Evolutionary conservation across 768 basidiomycete genomes (phyloP), one percentile per base, ranked within the genome.

Genomic region (Mycena leptocephala): DNA sequence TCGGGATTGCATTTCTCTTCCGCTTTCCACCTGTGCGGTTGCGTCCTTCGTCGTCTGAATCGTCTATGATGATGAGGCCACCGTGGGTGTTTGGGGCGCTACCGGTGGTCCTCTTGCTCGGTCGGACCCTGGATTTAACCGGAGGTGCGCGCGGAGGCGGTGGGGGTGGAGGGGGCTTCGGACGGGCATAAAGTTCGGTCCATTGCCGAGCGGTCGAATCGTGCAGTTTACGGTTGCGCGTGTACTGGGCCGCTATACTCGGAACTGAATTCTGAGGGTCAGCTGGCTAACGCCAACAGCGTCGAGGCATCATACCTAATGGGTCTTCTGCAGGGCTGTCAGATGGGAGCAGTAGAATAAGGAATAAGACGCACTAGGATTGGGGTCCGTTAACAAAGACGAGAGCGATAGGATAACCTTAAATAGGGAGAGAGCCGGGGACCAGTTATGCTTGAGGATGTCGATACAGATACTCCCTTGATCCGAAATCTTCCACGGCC

Each of bases 401-500:
- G 96, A 97, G 5, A 99, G 90, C 32, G 96, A 97, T 24, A 99
- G 91, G 85, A 99, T 93, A 81, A 98, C 95, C 87, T 99, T 98
- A 89, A 95, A 97, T 61, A 99, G 88, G 3, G 96, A 97, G 26
- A 99, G 85, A 2, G 97, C 97, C 9, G 97, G 97, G 1, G 96
- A 97, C 97, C 97, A 99, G 80, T 96, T 95, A 81, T 93, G 90
- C 86, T 99, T 98, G 73, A 99, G 90, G 64, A 98, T 96, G 85
- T 98, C 95, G 78, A 97, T 95, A 81, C 95, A 96, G 67, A 96
- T 93, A 78, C 89, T 90, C 53, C 95, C 95, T 65, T 90, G 89
- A 72, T 95, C 94, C 64, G 93, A 94, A 56, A 95, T 95, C 89
- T 91, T 61, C 28, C 55, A 68, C 22, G 24, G 13, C 26, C 65